Conservation (phyloP, 371 early-diverging fungal genomes). For the Actinomucor elegans region DNA sequence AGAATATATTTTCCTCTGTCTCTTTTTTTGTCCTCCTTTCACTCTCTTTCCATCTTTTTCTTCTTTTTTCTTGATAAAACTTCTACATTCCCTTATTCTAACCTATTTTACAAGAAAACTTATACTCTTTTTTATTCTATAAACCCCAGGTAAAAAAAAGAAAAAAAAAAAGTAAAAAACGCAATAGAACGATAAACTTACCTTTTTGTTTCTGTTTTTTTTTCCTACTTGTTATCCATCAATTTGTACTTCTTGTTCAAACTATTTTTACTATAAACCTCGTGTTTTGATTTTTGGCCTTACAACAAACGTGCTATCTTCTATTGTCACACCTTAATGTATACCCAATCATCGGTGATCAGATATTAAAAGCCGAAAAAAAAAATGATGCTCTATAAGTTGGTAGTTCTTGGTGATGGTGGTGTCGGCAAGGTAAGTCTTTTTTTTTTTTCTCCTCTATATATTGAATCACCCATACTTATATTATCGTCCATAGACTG, state of each 20-base stretch:
- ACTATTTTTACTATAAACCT: slow-evolving; percentile 1
- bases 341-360: slow-evolving; percentile 10
- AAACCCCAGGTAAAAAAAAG: neutral
- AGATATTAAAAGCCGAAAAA: slow-evolving; percentile 10
- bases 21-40: neutral
- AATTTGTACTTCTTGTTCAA: neutral
- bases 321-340: slow-evolving; percentile 11
- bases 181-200: neutral
- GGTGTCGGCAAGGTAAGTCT: slow-evolving; percentile 54
- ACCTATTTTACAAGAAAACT: neutral
- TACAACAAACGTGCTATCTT: slow-evolving; percentile 16
- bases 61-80: neutral
- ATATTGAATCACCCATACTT: neutral
- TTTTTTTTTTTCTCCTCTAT: no score
- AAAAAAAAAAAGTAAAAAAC: neutral
- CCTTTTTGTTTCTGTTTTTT: slow-evolving; percentile 1
- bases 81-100: neutral
- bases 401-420: slow-evolving; percentile 57
- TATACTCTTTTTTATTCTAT: neutral
- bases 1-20: neutral
- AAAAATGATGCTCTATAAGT: slow-evolving; percentile 64
- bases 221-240: neutral
- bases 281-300: slow-evolving; percentile 13
- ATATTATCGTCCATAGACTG: slow-evolving; percentile 18
- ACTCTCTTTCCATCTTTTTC: neutral